Conservation (phyloP, 805 yeast genomes). For the Pichia nakasei region DNA sequence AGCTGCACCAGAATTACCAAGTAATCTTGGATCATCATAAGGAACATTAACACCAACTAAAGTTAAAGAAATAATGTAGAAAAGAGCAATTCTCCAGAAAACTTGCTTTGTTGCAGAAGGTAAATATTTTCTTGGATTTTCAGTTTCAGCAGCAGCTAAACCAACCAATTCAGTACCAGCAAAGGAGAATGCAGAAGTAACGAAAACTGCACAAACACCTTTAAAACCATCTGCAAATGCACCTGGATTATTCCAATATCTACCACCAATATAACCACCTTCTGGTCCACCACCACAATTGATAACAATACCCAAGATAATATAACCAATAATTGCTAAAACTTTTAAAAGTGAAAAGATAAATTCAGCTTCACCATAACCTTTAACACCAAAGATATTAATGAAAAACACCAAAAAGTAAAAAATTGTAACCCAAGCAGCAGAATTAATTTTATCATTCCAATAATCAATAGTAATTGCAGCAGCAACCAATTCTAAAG, state of each 20-base stretch:
- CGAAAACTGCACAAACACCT: constrained; percentile 56
- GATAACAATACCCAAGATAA: constrained; percentile 45
- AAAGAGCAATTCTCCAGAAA: constrained; percentile 52
- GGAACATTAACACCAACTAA: constrained; percentile 58
- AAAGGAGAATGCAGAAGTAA: constrained; percentile 54
- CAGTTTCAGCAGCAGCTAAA: constrained; percentile 59
- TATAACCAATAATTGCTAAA: constrained; percentile 50
- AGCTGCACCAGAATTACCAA: constrained; percentile 41
- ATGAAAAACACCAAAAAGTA: constrained; percentile 41
- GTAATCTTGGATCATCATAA: constrained; percentile 37
- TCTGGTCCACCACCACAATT: constrained; percentile 61
- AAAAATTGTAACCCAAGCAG: constrained; percentile 49
- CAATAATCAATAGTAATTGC: constrained; percentile 43
- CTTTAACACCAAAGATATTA: constrained; percentile 54
- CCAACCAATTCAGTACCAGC: constrained; percentile 63
- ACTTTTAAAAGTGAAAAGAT: constrained; percentile 46
- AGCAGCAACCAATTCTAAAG: constrained; percentile 48
- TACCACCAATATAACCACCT: constrained; percentile 49
- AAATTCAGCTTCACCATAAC: constrained; percentile 65
- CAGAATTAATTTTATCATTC: constrained; percentile 38
- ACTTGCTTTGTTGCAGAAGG: constrained; percentile 61
- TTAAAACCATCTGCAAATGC: constrained; percentile 46
- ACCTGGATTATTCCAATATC: constrained; percentile 54
- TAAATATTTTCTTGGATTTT: constrained; percentile 50
- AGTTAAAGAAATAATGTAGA: constrained; percentile 46